Conservation (phyloP, 2,329 filamentous ascomycete species). For the Alternaria incomplexa region DNA sequence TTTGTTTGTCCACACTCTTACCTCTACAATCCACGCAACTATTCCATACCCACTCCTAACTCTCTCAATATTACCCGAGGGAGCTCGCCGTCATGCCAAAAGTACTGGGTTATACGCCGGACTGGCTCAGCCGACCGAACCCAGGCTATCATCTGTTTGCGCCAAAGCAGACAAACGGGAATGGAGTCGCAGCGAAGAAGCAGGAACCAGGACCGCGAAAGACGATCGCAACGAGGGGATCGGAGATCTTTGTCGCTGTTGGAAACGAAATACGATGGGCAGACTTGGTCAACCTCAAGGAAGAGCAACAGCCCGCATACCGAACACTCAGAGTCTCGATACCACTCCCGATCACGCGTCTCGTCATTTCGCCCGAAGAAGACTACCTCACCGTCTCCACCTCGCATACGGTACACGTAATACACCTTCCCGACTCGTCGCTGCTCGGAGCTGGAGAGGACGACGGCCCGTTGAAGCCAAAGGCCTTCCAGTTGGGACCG, state of each 20-base stretch:
- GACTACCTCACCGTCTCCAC: conserved; percentile 87
- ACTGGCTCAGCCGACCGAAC: conserved; percentile 81
- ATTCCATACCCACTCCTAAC: conserved; percentile 6
- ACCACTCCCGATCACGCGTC: conserved; percentile 81
- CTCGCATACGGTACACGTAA: conserved; percentile 85
- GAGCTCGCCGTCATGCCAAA: conserved; percentile 71
- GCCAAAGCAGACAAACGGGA: conserved; percentile 52
- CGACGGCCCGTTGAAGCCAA: conserved; percentile 73
- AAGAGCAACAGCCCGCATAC: conserved; percentile 43
- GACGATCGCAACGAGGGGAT: conserved; percentile 80
- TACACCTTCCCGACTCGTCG: conserved; percentile 79
- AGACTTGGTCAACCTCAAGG: conserved; percentile 81
- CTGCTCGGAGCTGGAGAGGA: conserved; percentile 73
- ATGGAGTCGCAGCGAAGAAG: conserved; percentile 33
- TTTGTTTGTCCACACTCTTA: conserved; percentile 15
- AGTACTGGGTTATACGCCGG: conserved; percentile 82
- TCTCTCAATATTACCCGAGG: not conserved
- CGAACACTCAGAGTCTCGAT: conserved; percentile 74
- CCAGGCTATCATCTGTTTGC: conserved; percentile 80
- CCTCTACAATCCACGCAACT: not conserved
- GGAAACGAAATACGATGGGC: conserved; percentile 93
- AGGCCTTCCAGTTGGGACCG: conserved; percentile 89
- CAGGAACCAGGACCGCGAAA: conserved; percentile 52
- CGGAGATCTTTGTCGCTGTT: conserved; percentile 86
- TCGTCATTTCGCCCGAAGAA: conserved; percentile 81